Base-by-base conservation (phyloP, 2,329 filamentous ascomycete genomes). In the Lasiodiplodia sp. region DNA sequence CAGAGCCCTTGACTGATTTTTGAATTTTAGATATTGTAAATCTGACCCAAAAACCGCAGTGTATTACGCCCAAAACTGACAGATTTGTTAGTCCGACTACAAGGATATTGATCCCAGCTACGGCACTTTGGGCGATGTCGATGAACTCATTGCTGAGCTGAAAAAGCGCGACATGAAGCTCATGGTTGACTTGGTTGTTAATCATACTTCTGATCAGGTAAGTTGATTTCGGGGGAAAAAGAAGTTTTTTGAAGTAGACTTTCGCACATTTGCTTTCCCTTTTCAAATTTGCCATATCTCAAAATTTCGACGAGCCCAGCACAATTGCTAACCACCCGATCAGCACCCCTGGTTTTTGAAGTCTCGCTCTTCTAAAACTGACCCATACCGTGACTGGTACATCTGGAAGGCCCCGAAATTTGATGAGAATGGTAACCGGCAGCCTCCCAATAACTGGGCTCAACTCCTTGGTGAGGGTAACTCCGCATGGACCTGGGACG, bases 121-220 rank as follows among this genome's bases (percentile, higher is more conserved):
- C 72, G 91, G 91, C 47, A 89, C 88, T 0, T 81, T 93, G 8
- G 81, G 83, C 69, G 89, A 93, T 74, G 86, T 92, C 62, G 88
- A 92, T 68, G 78, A 80, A 0, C 77, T 93, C 44, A 88, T 92
- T 62, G 75, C 83, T 31, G 86, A 86, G 56, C 84, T 87, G 51
- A 89, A 91, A 69, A 78, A 84, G 18, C 84, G 89, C 4, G 88
- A 86, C 3, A 92, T 94, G 86, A 88, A 87, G 71, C 79, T 94
- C 12, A 88, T 94, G 68, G 85, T 94, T 69, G 91, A 94, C 74
- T 82, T 94, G 3, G 92, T 94, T 2, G 86, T 94, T 70, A 95
- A 94, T 72, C 92, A 95, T 76, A 93, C 91, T 0, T 91, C 88
- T 2, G 87, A 91, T 71, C 85, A 78, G 52, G 64, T 67, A 51